Evolutionary conservation across 2,329 filamentous ascomycete species (phyloP), one percentile per base, ranked within the genome.

Genomic region (Mycosphaerella arachidis): DNA sequence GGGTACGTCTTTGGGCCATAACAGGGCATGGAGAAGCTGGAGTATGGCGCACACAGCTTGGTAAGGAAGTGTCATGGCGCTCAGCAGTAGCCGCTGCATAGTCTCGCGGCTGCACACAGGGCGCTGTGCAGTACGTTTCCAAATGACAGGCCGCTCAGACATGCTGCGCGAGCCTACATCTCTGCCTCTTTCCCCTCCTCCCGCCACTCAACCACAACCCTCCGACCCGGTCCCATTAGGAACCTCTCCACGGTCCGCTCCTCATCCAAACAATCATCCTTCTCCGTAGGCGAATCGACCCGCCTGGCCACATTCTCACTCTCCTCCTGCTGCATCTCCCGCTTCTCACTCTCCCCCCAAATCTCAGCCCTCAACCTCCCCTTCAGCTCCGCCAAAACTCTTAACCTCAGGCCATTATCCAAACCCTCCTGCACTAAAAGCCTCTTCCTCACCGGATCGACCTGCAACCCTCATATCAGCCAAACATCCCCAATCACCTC

Each of bases 291-390:
- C 40, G 40, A n/a, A 2, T n/a, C 13, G 8, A 18, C 16, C 8
- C 40, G 13, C 4, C 40, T 8, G 18, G 16, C 16, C 40, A 43
- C 40, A 9, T 43, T 43, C 10, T 10, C 35, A 43, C 40, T n/a
- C 13, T 43, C 40, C 40, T 43, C n/a, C 13, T 16, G 13, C 40
- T 43, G 13, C 13, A 18, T n/a, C 1, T n/a, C 40, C 40, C 40
- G 18, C 40, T 43, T n/a, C 5, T n/a, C 40, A 9, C 40, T 43
- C 40, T 43, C 40, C 1, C 13, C 57, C 56, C 64, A 68, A 43
- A 68, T 59, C 35, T 68, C 66, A 8, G 57, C 48, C 33, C 63
- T 63, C n/a, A 68, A 46, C 12, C 66, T 62, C n/a, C 30, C 50
- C 46, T 66, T 67, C 33, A 68, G 48, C 43, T 61, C 37, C 13